These are phyloP conservation scores for Fagus sylvatica DNA, from an alignment of 306 rosid genomes.

Conservation along the genomic window DNA sequence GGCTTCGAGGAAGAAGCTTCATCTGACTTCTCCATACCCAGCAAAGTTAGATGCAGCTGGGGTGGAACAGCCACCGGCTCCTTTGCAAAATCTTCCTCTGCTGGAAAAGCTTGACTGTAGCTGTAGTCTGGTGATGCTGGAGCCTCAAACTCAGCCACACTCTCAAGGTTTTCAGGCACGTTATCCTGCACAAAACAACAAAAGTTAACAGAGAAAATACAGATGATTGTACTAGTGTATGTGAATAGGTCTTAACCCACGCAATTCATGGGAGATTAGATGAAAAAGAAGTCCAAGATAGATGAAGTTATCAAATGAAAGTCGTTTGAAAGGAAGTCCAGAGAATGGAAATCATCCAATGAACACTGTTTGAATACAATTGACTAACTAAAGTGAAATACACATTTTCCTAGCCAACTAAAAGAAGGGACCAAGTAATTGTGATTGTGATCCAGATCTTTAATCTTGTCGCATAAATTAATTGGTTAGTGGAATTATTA, in stretches of 20 bases:
- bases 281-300: neutral
- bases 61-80: conserved; percentile 80
- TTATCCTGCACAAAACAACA: conserved; percentile 56
- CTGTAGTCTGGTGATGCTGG: conserved; percentile 85
- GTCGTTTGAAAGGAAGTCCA: neutral
- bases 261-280: neutral
- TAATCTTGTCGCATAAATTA: neutral
- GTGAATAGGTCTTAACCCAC: neutral
- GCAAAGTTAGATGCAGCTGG: conserved; percentile 77
- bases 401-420: neutral
- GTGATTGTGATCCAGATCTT: neutral
- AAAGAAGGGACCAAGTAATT: neutral
- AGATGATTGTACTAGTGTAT: neutral
- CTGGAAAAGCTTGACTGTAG: conserved; percentile 63
- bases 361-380: neutral
- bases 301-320: neutral
- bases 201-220: neutral
- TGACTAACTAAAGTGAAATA: neutral
- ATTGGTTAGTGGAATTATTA: neutral
- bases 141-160: conserved; percentile 73
- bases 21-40: conserved; percentile 62
- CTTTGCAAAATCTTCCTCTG: conserved; percentile 82
- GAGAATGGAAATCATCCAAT: neutral
- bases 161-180: conserved; percentile 71
- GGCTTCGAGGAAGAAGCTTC: conserved; percentile 68